Base-by-base conservation (phyloP, 1,284 basidiomycete species). In the Abortiporus biennis region DNA sequence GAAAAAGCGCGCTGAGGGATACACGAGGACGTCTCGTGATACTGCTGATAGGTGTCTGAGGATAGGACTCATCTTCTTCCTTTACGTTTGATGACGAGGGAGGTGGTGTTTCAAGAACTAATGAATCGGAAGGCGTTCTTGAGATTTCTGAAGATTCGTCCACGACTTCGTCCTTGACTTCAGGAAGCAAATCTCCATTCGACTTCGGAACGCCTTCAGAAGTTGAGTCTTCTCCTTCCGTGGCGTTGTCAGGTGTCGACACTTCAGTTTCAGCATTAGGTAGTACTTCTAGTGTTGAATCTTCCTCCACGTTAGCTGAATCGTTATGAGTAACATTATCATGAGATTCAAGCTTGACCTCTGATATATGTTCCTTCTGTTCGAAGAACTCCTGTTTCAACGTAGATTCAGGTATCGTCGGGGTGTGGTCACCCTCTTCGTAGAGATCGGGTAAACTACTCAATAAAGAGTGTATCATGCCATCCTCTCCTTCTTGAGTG, bases 391-490 rank as follows among this genome's bases (percentile, higher is more conserved):
- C n/a, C n/a, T n/a, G n/a, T n/a, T n/a, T n/a, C n/a, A n/a, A n/a
- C n/a, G n/a, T n/a, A n/a, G n/a, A n/a, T 21, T n/a, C 20, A 15
- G n/a, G n/a, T n/a, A n/a, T 24, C 17, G 32, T 33, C 9, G 21
- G 23, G 19, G 21, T 37, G 20, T 42, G 16, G 15, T 42, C 39
- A 17, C 29, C 34, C 16, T 44, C 40, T n/a, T 41, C 36, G 23
- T 27, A 66, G 2, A 93, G 62, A 15, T 78, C 71, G 0, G 90
- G 90, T 12, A 93, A 61, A 13, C 76, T 68, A 29, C 79, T 82
- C 15, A 94, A 71, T 5, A 91, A 59, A 0, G 89, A 86, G 61
- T 93, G 90, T n/a, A 91, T 69, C 85, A 88, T 87, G 21, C 85
- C 86, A 6, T 86, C 82, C 53, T 88, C 84, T 19, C 74, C 80